Percentiles rank a stretch among this genome's conserved stretches.
Conservation (phyloP, 2,329 filamentous ascomycete genomes). For the Sphaerulina musiva region DNA sequence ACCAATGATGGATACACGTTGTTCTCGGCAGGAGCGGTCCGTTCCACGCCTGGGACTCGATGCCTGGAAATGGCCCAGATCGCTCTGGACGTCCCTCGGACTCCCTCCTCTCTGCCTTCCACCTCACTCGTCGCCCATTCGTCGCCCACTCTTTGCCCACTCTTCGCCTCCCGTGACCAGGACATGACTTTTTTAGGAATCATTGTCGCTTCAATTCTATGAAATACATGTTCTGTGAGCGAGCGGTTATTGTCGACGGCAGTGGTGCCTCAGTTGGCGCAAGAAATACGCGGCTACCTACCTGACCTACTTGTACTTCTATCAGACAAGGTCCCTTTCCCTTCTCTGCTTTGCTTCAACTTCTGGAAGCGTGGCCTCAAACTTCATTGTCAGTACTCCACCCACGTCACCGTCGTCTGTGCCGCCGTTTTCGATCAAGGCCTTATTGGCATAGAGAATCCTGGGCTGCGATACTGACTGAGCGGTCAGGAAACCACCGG, state of each 20-base stretch:
- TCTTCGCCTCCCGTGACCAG: no score
- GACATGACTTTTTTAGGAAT: no score
- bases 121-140: no score
- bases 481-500: slow-evolving; percentile 36
- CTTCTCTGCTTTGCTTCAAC: neutral
- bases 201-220: no score
- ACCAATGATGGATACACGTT: neutral
- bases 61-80: neutral
- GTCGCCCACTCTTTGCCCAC: no score
- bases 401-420: neutral
- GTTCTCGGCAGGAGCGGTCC: neutral
- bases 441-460: slow-evolving; percentile 15
- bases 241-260: no score
- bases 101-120: neutral
- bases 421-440: slow-evolving; percentile 2
- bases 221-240: no score
- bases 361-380: neutral
- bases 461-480: slow-evolving; percentile 17
- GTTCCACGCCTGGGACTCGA: neutral
- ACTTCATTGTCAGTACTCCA: slow-evolving; percentile 1
- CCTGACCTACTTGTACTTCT: no score
- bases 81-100: neutral
- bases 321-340: neutral
- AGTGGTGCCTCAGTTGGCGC: no score
- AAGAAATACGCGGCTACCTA: no score